Conservation (phyloP, 345 rosid genomes). For the Mercurialis annua region DNA sequence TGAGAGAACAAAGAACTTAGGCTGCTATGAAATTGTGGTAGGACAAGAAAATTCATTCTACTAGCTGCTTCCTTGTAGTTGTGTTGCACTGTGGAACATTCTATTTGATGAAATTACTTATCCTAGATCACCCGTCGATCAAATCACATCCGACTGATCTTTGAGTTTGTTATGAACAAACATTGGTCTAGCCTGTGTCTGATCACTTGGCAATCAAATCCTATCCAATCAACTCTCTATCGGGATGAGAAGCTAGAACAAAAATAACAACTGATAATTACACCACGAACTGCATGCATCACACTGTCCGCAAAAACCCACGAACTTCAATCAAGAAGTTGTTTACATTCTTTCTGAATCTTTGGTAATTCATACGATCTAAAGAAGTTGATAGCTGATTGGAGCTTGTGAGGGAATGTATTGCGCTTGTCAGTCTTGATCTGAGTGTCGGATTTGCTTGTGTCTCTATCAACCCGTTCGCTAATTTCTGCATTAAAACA, state of each 20-base stretch:
- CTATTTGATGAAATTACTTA: no score
- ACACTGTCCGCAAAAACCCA: slow-evolving; percentile 74
- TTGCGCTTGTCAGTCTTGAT: slow-evolving; percentile 67
- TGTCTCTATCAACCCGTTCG: slow-evolving; percentile 70
- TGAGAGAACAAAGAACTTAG: no score
- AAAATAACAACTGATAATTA: not conserved
- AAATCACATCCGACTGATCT: no score
- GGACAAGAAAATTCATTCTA: no score
- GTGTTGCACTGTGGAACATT: no score
- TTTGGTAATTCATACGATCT: slow-evolving; percentile 85
- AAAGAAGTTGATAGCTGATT: slow-evolving; percentile 76
- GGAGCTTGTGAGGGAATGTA: slow-evolving; percentile 71
- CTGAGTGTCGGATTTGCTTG: slow-evolving; percentile 53
- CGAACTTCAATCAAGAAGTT: slow-evolving; percentile 85
- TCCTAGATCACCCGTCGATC: no score
- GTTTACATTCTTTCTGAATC: slow-evolving; percentile 85
- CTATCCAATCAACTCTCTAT: not conserved
- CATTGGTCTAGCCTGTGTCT: not conserved
- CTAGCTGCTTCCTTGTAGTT: no score
- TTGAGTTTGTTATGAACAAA: not conserved
- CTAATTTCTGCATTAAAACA: slow-evolving; percentile 52
- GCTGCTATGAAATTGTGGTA: no score
- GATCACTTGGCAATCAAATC: not conserved
- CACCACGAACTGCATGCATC: slow-evolving; percentile 10
- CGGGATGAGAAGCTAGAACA: not conserved